Conservation (phyloP, 768 basidiomycete genomes). For the Russula abietina region DNA sequence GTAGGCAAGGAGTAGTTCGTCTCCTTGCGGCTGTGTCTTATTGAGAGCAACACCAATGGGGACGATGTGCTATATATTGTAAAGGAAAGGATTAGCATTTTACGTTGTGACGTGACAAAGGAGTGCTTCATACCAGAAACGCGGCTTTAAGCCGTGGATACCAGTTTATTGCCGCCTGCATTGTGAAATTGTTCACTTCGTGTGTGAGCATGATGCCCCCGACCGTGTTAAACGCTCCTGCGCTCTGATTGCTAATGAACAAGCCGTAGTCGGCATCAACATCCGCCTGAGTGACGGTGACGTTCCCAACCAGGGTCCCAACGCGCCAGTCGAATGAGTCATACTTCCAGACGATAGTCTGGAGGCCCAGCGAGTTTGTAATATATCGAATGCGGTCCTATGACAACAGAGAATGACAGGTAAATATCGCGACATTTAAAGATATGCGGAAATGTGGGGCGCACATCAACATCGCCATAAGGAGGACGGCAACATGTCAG, state of each 20-base stretch:
- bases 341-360: constrained; percentile 67
- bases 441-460: background rate
- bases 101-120: background rate
- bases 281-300: background rate
- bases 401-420: background rate
- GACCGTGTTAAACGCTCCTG: constrained; percentile 9
- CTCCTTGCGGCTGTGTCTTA: constrained; percentile 44
- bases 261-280: constrained; percentile 12
- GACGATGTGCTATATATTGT: constrained; percentile 37
- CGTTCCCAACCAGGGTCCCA: constrained; percentile 7
- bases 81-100: background rate
- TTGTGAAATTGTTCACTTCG: constrained; percentile 56
- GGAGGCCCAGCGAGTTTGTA: constrained; percentile 57
- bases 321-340: constrained; percentile 66
- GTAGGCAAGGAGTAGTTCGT: constrained; percentile 37
- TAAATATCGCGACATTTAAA: background rate
- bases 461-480: constrained; percentile 55
- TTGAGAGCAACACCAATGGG: constrained; percentile 50
- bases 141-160: constrained; percentile 40
- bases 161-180: constrained; percentile 49
- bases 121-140: constrained; percentile 37
- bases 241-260: constrained; percentile 14
- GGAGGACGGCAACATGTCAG: constrained; percentile 59
- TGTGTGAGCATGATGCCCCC: constrained; percentile 56
- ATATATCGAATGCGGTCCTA: constrained; percentile 66